Conservation (phyloP, 129 eudicot species). For the Flaveria robusta region DNA sequence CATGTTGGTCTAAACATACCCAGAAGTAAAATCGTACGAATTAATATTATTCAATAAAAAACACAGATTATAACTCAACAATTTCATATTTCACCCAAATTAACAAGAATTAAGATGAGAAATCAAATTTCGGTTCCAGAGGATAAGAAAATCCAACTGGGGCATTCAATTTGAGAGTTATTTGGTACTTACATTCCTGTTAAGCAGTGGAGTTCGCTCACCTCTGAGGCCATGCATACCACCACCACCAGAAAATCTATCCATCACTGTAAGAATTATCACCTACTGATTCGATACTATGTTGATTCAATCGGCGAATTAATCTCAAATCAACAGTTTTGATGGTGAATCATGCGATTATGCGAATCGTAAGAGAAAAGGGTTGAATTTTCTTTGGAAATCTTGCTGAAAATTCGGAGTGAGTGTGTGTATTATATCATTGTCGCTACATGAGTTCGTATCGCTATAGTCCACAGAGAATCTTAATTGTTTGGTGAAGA, state of each 20-base stretch:
- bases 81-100: conserved; percentile 5
- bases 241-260: conserved; percentile 32
- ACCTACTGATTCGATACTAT: conserved; percentile 14
- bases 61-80: conserved; percentile 9
- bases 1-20: too few relatives aligned
- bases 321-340: conserved; percentile 1
- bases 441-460: too few relatives aligned
- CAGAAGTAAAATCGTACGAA: too few relatives aligned
- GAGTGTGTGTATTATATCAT: too few relatives aligned
- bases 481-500: conserved; percentile 27
- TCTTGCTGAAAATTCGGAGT: neutral
- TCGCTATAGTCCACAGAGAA: conserved; percentile 14
- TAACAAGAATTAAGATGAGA: neutral
- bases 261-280: conserved; percentile 22
- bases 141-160: neutral
- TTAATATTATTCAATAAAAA: neutral
- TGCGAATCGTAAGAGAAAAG: neutral
- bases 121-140: neutral
- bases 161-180: neutral
- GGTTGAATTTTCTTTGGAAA: neutral
- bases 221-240: conserved; percentile 45
- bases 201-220: conserved; percentile 59
- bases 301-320: conserved; percentile 10
- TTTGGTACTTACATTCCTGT: conserved; percentile 44
- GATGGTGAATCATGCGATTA: conserved; percentile 18